Evolutionary conservation across 1,284 basidiomycete species (phyloP).

Genomic region (Cystobasidium sp.): DNA sequence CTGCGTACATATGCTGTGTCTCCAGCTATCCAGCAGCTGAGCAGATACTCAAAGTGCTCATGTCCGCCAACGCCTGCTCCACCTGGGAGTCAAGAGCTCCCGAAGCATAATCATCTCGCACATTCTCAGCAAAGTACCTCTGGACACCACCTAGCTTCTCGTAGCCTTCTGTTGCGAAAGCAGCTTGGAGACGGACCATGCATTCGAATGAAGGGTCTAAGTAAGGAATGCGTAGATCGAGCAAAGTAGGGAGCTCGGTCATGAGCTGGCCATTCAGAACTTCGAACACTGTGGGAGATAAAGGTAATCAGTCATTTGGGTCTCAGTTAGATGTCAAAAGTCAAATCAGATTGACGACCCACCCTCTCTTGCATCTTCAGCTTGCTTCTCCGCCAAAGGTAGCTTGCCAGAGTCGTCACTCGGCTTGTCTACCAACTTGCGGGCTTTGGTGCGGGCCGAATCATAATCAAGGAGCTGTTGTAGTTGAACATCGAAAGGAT

Average conservation of each 20-base stretch:
- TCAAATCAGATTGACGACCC: background rate
- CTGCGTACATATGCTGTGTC: background rate
- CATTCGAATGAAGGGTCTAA: slow-evolving; percentile 98
- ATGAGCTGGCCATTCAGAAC: slow-evolving; percentile 90
- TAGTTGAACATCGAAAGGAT: background rate
- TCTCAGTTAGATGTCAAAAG: slow-evolving; percentile 62
- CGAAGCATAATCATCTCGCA: slow-evolving; percentile 94
- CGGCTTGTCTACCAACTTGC: slow-evolving; percentile 90
- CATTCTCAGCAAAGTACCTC: slow-evolving; percentile 87
- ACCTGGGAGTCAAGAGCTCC: slow-evolving; percentile 94
- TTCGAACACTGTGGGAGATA: slow-evolving; percentile 81
- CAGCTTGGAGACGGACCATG: slow-evolving; percentile 90
- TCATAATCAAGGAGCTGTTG: slow-evolving; percentile 91
- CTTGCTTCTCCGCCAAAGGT: slow-evolving; percentile 59
- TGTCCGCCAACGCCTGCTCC: slow-evolving; percentile 90
- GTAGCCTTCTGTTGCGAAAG: slow-evolving; percentile 93
- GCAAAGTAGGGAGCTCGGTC: slow-evolving; percentile 83
- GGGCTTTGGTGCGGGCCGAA: slow-evolving; percentile 80
- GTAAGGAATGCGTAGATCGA: slow-evolving; percentile 94
- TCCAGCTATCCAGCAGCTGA: slow-evolving; percentile 45
- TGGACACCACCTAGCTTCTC: slow-evolving; percentile 97
- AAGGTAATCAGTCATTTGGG: slow-evolving; percentile 92
- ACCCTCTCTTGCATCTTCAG: slow-evolving; percentile 45
- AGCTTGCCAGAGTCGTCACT: slow-evolving; percentile 90
- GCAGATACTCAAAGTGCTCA: slow-evolving; percentile 87